A percentile compares a stretch with the other conserved stretches of the same genome.
These are phyloP conservation scores for Aspergillus leporis DNA, from an alignment of 495 filamentous ascomycete genomes.

Conservation along the genomic window DNA sequence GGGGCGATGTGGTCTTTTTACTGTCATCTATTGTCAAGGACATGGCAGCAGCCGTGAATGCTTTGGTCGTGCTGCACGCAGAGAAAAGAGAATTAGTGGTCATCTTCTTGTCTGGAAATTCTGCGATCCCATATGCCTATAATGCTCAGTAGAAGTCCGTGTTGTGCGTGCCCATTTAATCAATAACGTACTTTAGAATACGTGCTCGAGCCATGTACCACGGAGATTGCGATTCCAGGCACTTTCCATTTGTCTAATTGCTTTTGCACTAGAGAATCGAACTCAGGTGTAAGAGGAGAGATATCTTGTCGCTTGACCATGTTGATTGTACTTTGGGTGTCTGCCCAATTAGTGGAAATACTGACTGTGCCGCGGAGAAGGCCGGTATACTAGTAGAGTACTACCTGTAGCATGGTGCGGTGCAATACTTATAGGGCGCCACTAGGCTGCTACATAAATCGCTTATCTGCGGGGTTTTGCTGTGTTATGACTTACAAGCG, in stretches of 20 bases:
- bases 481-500: too few relatives aligned
- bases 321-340: neutral
- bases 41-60: slow-evolving; percentile 52
- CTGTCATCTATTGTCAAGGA: slow-evolving; percentile 48
- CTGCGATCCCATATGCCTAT: slow-evolving; percentile 54
- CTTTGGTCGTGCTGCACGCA: slow-evolving; percentile 55
- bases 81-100: slow-evolving; percentile 47
- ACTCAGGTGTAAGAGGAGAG: slow-evolving; percentile 17
- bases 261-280: slow-evolving; percentile 36
- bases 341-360: neutral
- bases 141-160: slow-evolving; percentile 3
- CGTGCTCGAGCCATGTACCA: slow-evolving; percentile 44
- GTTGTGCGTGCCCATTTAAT: neutral
- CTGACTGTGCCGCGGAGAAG: too few relatives aligned
- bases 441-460: neutral
- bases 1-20: slow-evolving; percentile 23
- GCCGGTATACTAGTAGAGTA: too few relatives aligned
- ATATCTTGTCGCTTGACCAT: neutral
- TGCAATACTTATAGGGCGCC: neutral
- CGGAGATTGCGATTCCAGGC: slow-evolving; percentile 50
- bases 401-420: neutral
- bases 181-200: slow-evolving; percentile 42
- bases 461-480: neutral
- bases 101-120: slow-evolving; percentile 38
- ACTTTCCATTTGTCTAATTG: slow-evolving; percentile 48